Base-by-base conservation (phyloP, 1,284 basidiomycete species). In the Cutaneotrichosporon sp. region DNA sequence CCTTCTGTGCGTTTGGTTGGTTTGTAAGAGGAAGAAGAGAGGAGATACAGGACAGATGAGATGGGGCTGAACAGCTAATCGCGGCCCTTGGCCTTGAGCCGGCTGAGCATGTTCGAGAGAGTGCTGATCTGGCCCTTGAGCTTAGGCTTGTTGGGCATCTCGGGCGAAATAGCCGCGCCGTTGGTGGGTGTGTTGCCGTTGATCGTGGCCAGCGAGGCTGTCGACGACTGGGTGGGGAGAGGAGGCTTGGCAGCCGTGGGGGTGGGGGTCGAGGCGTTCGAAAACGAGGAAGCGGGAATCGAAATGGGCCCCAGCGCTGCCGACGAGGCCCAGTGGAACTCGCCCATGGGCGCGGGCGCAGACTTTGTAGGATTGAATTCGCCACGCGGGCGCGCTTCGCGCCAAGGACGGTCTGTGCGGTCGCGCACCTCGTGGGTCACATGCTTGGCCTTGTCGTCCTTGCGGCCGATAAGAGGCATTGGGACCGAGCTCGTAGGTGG, bases 91-190 rank as follows among this genome's bases (percentile, higher is more conserved):
- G 55, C 53, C 74, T 80, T 80, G 49, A 80, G 69, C 18, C 79
- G 76, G 32, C 72, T 74, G 34, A 80, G 68, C 78, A 80, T 80
- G 73, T 79, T 80, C 26, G 77, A 76, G 18, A 80, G 65, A 42
- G 72, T 73, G 64, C 65, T 65, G 16, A 79, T 79, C 65, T 80
- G 79, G n/a, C 76, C 75, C 66, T 79, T 77, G 62, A 77, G 64
- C 66, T 80, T 80, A 18, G 78, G 75, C 58, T 75, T 75, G 64
- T 76, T 74, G 7, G 76, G 76, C 38, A 71, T 67, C 40, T 55
- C 57, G 56, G 38, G 46, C 22, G 58, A 56, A 1, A 50, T 42
- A 18, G 26, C 46, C n/a, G 46, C 22, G n/a, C 46, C 57, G 56
- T 36, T 50, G 18, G 52, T 2, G n/a, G 22, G 26, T 22, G 22